Percentiles rank a stretch among this genome's conserved stretches.
Conservation (phyloP, 164 flowering plant genomes). For the Nelumbo lutea region DNA sequence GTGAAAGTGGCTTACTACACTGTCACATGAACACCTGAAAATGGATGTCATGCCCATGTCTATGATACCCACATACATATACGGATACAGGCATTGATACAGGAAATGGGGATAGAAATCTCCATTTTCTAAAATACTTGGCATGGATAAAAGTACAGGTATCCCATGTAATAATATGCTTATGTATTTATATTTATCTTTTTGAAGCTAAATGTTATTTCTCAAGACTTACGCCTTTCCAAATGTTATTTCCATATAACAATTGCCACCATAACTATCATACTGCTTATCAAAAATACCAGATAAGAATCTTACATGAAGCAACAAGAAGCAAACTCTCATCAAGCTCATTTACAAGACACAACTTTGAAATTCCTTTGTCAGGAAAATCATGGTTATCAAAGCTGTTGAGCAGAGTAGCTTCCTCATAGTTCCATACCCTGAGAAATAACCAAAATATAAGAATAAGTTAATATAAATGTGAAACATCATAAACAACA, state of each 20-base stretch:
- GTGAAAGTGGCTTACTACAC: slow-evolving; percentile 5
- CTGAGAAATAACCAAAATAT: slow-evolving; percentile 20
- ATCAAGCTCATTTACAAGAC: slow-evolving; percentile 91
- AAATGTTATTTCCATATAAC: too few relatives aligned
- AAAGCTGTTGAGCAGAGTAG: not conserved
- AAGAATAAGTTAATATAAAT: not conserved
- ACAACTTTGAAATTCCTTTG: slow-evolving; percentile 11
- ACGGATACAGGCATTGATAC: too few relatives aligned
- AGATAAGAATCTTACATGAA: slow-evolving; percentile 2
- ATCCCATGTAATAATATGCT: too few relatives aligned
- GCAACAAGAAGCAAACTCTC: slow-evolving; percentile 86
- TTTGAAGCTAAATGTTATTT: too few relatives aligned
- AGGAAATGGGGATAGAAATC: too few relatives aligned
- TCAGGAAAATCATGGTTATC: not conserved
- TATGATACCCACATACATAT: too few relatives aligned
- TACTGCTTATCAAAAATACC: not conserved
- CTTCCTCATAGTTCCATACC: slow-evolving; percentile 72
- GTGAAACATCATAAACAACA: not conserved
- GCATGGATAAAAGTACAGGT: too few relatives aligned
- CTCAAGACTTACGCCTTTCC: too few relatives aligned
- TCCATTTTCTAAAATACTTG: too few relatives aligned
- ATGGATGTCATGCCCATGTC: too few relatives aligned
- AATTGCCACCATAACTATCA: not conserved
- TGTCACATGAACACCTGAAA: too few relatives aligned
- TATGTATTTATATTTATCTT: too few relatives aligned